phyloP scores from a whole-genome alignment of 495 filamentous ascomycete genomes.

The Trypethelium eluteriae region DNA sequence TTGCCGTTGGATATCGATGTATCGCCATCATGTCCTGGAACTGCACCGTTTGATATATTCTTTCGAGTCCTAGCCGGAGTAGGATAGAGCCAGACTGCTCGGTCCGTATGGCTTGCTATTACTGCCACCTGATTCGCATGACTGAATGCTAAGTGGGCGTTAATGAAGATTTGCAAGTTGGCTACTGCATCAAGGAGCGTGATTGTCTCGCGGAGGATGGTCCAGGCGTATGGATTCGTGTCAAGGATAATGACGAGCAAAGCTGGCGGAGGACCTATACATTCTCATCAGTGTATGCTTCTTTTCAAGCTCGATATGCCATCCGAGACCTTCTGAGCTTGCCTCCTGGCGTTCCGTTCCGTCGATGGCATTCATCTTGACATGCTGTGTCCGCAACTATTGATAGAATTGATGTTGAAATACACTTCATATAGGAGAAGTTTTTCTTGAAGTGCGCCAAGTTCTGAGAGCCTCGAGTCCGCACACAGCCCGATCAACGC shows the following conservation, averaged over 20 bases:
- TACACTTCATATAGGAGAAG: no score
- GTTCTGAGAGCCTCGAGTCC: no score
- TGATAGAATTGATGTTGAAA: no score
- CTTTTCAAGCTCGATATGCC: neutral
- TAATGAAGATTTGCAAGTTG: slow-evolving; percentile 91
- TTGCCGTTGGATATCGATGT: slow-evolving; percentile 14
- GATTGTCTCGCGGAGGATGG: slow-evolving; percentile 64
- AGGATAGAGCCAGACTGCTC: slow-evolving; percentile 85
- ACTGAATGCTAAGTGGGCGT: slow-evolving; percentile 87
- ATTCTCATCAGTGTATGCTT: slow-evolving; percentile 3
- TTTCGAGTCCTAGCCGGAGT: slow-evolving; percentile 30
- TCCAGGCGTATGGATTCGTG: slow-evolving; percentile 94
- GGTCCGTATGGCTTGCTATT: slow-evolving; percentile 78
- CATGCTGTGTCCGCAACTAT: no score
- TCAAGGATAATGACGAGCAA: slow-evolving; percentile 88
- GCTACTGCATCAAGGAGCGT: slow-evolving; percentile 76
- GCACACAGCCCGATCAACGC: no score
- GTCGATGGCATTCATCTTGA: slow-evolving; percentile 79
- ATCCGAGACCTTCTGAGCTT: slow-evolving; percentile 42
- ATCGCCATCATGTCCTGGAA: slow-evolving; percentile 11
- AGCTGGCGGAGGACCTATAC: slow-evolving; percentile 64
- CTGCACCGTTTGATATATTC: slow-evolving; percentile 30
- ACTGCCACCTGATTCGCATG: slow-evolving; percentile 87
- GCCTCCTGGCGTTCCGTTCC: slow-evolving; percentile 76
- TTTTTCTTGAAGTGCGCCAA: no score